Conservation (phyloP, 2,329 filamentous ascomycete genomes). For the Eurotiales sp. region DNA sequence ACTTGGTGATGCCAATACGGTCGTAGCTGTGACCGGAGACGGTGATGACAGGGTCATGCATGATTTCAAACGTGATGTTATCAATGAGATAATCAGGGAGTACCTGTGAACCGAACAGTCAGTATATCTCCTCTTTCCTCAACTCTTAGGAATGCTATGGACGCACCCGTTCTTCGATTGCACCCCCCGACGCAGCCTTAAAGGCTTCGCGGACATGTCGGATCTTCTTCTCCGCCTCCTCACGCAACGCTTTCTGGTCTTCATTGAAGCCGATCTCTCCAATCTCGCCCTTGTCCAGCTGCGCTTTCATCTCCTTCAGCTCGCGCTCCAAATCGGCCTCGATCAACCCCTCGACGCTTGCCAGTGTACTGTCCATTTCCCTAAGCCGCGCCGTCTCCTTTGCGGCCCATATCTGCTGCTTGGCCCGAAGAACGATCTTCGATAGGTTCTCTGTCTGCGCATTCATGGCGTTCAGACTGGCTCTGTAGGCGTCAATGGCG, state of each 20-base stretch:
- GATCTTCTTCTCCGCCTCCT: slow-evolving; percentile 46
- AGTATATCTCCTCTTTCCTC: background rate
- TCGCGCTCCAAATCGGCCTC: slow-evolving; percentile 37
- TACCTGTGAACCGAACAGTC: slow-evolving; percentile 25
- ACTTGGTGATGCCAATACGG: slow-evolving; percentile 77
- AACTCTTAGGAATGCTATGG: background rate
- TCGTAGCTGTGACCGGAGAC: slow-evolving; percentile 91
- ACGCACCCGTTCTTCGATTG: slow-evolving; percentile 42
- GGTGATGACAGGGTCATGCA: slow-evolving; percentile 50
- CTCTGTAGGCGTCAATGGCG: slow-evolving; percentile 68
- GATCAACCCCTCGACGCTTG: slow-evolving; percentile 38
- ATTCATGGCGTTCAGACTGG: slow-evolving; percentile 62
- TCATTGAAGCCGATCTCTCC: slow-evolving; percentile 67
- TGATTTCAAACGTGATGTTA: slow-evolving; percentile 48
- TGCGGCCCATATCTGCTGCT: slow-evolving; percentile 81
- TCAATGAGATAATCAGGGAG: slow-evolving; percentile 49
- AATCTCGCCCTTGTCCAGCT: slow-evolving; percentile 38
- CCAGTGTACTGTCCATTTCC: slow-evolving; percentile 42
- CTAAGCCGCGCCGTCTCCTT: slow-evolving; percentile 54
- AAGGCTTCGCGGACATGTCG: slow-evolving; percentile 45
- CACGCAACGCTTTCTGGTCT: slow-evolving; percentile 55
- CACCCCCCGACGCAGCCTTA: slow-evolving; percentile 36
- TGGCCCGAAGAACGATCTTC: slow-evolving; percentile 69
- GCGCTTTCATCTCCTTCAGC: slow-evolving; percentile 32
- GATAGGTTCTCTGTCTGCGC: slow-evolving; percentile 69